These are phyloP conservation scores for Chaetomium olivaceum DNA, from an alignment of 2,329 filamentous ascomycete species.

Conservation along the genomic window DNA sequence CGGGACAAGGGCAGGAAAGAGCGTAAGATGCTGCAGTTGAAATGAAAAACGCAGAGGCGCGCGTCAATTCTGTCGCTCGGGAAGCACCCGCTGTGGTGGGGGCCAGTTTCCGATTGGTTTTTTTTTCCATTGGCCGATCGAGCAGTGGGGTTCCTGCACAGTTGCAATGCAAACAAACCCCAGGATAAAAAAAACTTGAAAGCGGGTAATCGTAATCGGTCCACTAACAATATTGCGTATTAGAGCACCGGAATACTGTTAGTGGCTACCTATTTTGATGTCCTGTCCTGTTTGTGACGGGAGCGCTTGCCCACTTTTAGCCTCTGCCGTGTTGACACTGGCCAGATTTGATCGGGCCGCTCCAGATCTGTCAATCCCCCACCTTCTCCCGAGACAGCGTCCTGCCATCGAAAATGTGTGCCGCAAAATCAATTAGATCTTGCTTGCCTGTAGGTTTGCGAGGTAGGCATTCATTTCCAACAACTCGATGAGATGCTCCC, in stretches of 20 bases:
- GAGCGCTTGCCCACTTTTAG: background rate
- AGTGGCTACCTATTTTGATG: background rate
- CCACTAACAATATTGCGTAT: background rate
- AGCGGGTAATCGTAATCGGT: no score
- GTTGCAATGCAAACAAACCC: background rate
- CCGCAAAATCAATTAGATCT: background rate
- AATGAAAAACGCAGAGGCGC: conserved; percentile 24
- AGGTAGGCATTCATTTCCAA: background rate
- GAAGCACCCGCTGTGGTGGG: conserved; percentile 4
- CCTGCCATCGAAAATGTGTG: background rate
- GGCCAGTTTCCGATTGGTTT: background rate
- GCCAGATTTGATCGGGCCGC: background rate
- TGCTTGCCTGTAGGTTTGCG: background rate
- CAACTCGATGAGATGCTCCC: background rate
- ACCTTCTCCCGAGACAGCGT: background rate
- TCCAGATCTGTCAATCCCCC: background rate
- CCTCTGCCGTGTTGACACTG: background rate
- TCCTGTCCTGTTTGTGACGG: background rate
- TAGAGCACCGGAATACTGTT: background rate
- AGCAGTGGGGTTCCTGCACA: background rate
- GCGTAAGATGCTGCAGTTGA: background rate
- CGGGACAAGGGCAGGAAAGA: background rate
- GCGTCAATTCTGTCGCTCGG: conserved; percentile 27
- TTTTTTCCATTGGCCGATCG: conserved; percentile 10
- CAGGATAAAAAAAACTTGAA: no score